Conservation (phyloP, 306 rosid species). For the Lathyrus tuberosus region DNA sequence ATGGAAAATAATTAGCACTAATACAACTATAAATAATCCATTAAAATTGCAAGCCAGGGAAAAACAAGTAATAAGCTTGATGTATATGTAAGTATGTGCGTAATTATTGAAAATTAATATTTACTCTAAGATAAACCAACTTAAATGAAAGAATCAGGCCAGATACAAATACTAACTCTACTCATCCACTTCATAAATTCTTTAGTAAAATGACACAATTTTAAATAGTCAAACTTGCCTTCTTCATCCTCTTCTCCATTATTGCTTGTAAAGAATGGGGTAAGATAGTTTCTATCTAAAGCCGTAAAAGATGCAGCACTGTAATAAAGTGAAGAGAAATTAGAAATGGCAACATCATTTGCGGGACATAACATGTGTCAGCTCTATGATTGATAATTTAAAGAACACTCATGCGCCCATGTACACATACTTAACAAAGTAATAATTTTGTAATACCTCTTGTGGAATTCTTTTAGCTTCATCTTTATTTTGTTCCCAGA, state of each 20-base stretch:
- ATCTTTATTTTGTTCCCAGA: constrained; percentile 80
- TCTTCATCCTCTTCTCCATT: constrained; percentile 82
- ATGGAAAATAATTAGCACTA: too few relatives aligned
- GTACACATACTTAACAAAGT: constrained; percentile 4
- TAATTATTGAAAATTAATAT: background rate
- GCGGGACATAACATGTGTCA: background rate
- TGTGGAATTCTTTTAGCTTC: constrained; percentile 92
- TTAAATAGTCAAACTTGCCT: constrained; percentile 58
- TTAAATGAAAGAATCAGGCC: background rate
- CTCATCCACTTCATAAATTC: constrained; percentile 26
- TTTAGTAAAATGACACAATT: constrained; percentile 19
- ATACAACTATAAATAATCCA: too few relatives aligned
- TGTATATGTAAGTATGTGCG: too few relatives aligned
- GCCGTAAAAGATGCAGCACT: constrained; percentile 89
- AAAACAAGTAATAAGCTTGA: too few relatives aligned
- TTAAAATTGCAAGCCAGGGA: too few relatives aligned
- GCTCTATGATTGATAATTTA: background rate
- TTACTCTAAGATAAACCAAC: constrained; percentile 1
- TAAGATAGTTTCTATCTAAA: constrained; percentile 85
- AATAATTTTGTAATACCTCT: constrained; percentile 57
- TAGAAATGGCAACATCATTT: constrained; percentile 1
- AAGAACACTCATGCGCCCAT: background rate
- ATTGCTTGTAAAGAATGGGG: constrained; percentile 95
- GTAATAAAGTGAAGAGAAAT: constrained; percentile 46
- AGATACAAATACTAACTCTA: background rate